Evolutionary conservation across 169 alveolate species (phyloP), one percentile per base, ranked within the genome.

Genomic region (Plasmodium yoelii): DNA sequence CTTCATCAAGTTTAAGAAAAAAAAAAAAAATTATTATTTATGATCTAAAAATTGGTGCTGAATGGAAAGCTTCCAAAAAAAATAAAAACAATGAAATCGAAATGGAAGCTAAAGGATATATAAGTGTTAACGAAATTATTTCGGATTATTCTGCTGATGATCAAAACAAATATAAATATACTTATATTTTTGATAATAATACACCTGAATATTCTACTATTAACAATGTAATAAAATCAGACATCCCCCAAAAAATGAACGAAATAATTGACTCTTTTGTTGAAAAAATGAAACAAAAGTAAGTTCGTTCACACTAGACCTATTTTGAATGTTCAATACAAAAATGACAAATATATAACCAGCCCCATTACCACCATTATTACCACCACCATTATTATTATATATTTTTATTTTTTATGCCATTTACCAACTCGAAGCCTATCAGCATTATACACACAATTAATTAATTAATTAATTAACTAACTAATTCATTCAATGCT

Each of bases 1-100:
- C 94, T 60, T 91, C 93, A 24, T 91, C 94, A 7, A 91, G 94
- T 46, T 63, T 91, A 49, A 87, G 94, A 39, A 91, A 91, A 64
- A 91, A 91, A 55, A 91, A 91, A 74, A 91, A 91, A 73, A 87
- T 91, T 34, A 73, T 75, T 61, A 75, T 75, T 46, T 75, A 75
- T 22, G 88, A 75, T 67, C 61, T 75, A 19, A 75, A 75, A 63
- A 46, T 75, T 60, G 64, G 26, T 75, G n/a, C 60, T 53, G 88
- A 75, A 63, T 75, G 88, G 88, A 75, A 75, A 47, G 88, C 88
- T 12, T 61, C n/a, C 39, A 61, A 75, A 63, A 51, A 61, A 65
- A 75, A 75, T 18, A 75, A 63, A 75, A 75, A 49, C 39, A 39
- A 67, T 39, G 59, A 63, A 63, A 65, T 75, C 19, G 88, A 75